phyloP scores from a whole-genome alignment of 164 flowering plant species.

The Piper longum region DNA sequence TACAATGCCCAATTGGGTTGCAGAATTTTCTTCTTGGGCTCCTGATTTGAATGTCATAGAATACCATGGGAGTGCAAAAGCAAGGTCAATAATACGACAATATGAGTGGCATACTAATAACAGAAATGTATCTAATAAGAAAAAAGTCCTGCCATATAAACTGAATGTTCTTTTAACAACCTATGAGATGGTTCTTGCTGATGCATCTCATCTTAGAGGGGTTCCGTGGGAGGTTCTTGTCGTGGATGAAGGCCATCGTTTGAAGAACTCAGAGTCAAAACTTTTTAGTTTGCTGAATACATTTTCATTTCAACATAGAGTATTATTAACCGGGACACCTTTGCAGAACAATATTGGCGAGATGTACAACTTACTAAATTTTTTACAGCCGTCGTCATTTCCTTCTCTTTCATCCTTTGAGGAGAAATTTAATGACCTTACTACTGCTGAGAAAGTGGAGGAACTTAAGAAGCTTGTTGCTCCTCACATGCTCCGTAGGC shows the following conservation, averaged over 20 bases:
- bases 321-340: slow-evolving; percentile 94
- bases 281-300: slow-evolving; percentile 86
- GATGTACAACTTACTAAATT: slow-evolving; percentile 89
- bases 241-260: slow-evolving; percentile 98
- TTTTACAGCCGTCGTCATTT: slow-evolving; percentile 91
- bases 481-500: slow-evolving; percentile 98
- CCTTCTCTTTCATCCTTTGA: slow-evolving; percentile 87
- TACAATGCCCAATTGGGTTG: slow-evolving; percentile 98
- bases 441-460: slow-evolving; percentile 90
- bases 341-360: slow-evolving; percentile 97
- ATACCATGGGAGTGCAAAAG: slow-evolving; percentile 94
- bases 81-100: slow-evolving; percentile 78
- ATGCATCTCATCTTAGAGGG: slow-evolving; percentile 67
- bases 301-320: slow-evolving; percentile 89
- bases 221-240: slow-evolving; percentile 99
- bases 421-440: slow-evolving; percentile 84
- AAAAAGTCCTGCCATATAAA: slow-evolving; percentile 36
- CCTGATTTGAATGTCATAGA: slow-evolving; percentile 92
- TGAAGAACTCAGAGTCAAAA: slow-evolving; percentile 89
- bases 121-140: slow-evolving; percentile 22
- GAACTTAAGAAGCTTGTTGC: slow-evolving; percentile 97
- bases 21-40: slow-evolving; percentile 90
- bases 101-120: slow-evolving; percentile 88
- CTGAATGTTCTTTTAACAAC: slow-evolving; percentile 92
- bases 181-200: slow-evolving; percentile 95